A percentile compares a stretch with the other conserved stretches of the same genome.
These are phyloP conservation scores for Thermoascus crustaceus DNA, from an alignment of 2,329 filamentous ascomycete species.

Conservation along the genomic window DNA sequence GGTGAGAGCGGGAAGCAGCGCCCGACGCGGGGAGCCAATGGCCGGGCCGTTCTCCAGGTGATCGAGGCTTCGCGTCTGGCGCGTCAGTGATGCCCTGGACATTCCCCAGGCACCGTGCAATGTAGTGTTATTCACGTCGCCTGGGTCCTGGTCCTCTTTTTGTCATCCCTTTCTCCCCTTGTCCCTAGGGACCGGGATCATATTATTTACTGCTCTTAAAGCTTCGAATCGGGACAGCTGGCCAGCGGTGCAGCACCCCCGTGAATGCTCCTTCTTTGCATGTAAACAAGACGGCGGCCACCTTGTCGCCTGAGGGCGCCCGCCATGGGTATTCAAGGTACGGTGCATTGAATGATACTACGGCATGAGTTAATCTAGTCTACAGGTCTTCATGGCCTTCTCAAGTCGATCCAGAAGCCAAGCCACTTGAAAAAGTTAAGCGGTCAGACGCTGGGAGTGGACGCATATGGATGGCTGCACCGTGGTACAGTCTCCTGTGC, in stretches of 20 bases:
- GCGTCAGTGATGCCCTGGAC: slow-evolving; percentile 24
- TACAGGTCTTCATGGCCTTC: slow-evolving; percentile 72
- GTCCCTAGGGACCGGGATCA: slow-evolving; percentile 3
- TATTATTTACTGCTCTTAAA: too few relatives aligned
- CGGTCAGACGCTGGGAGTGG: slow-evolving; percentile 85
- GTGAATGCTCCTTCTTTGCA: slow-evolving; percentile 15
- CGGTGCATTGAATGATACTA: slow-evolving; percentile 4
- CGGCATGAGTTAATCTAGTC: slow-evolving; percentile 8
- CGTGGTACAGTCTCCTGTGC: slow-evolving; percentile 85
- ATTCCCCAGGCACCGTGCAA: slow-evolving; percentile 21
- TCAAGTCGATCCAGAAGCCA: slow-evolving; percentile 93
- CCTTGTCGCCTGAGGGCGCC: slow-evolving; percentile 19
- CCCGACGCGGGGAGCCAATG: slow-evolving; percentile 14
- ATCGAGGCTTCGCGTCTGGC: slow-evolving; percentile 22
- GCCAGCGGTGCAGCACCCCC: neutral
- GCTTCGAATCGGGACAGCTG: too few relatives aligned
- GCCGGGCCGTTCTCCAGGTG: slow-evolving; percentile 4
- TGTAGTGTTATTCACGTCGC: slow-evolving; percentile 5
- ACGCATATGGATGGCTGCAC: slow-evolving; percentile 97
- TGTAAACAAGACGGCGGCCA: slow-evolving; percentile 22
- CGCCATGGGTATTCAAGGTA: slow-evolving; percentile 41
- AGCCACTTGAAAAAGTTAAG: slow-evolving; percentile 77
- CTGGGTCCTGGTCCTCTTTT: slow-evolving; percentile 2
- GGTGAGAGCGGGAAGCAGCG: slow-evolving; percentile 14
- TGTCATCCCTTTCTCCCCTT: slow-evolving; percentile 6